A percentile compares a stretch with the other conserved stretches of the same genome.
These are phyloP conservation scores for Tripterygium wilfordii DNA, from an alignment of 177 flowering plant genomes.

Conservation along the genomic window DNA sequence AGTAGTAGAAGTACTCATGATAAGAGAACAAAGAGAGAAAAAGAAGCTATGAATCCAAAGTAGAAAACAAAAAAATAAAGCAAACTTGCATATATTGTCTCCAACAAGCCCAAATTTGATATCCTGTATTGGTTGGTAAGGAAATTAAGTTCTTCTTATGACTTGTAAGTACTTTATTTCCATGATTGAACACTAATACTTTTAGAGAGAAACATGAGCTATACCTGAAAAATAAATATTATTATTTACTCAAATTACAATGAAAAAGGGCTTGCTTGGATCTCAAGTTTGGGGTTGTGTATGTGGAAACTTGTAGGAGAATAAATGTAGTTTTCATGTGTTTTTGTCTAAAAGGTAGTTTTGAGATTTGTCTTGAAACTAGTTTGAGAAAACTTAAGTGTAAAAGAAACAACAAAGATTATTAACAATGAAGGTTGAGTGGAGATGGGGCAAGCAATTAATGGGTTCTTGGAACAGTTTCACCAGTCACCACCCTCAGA, in stretches of 20 bases:
- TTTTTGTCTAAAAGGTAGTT: conserved; percentile 13
- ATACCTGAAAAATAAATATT: conserved; percentile 2
- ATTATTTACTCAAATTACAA: not conserved
- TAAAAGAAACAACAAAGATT: conserved; percentile 6
- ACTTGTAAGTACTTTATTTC: too few species aligned
- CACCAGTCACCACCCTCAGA: conserved; percentile 1
- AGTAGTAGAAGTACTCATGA: too few species aligned
- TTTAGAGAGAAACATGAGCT: conserved; percentile 10
- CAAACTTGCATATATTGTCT: too few species aligned
- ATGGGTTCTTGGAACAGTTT: not conserved
- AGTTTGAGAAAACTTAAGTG: conserved; percentile 5
- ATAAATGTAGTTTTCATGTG: conserved; percentile 22
- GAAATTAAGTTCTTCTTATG: too few species aligned
- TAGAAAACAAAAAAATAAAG: too few species aligned
- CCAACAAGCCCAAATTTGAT: too few species aligned
- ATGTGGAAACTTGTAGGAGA: conserved; percentile 16
- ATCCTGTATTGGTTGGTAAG: too few species aligned
- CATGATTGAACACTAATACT: too few species aligned
- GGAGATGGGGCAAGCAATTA: conserved; percentile 31
- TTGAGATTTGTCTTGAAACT: conserved; percentile 8
- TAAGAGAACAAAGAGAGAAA: too few species aligned
- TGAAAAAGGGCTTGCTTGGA: conserved; percentile 29
- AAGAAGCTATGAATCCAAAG: too few species aligned
- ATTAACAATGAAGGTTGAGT: conserved; percentile 31
- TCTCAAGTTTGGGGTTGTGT: conserved; percentile 20